Evolutionary conservation across 257 asterid genomes (phyloP), one percentile per base, ranked within the genome.

Genomic region (Scutellaria baicalensis): DNA sequence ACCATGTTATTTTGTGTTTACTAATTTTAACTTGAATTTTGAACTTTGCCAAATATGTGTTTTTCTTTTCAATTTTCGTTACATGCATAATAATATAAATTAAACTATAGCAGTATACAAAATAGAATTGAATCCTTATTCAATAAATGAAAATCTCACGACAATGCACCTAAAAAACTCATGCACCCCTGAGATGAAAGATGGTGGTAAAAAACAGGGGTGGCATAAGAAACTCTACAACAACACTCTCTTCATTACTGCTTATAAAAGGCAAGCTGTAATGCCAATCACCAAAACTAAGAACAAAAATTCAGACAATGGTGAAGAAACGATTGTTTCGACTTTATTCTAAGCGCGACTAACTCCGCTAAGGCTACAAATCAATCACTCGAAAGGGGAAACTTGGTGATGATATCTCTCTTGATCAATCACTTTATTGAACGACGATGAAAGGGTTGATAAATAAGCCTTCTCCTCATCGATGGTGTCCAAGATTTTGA

Each of bases 401-500:
- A 8, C 69, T 20, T 33, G 74, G 39, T 10, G 69, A 44, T 21
- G 73, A 50, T 54, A 51, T 72, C 69, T 65, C 49, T 76, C 77
- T 6, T 10, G 52, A 39, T 69, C 71, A 6, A 63, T 36, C 11
- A 50, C 43, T 52, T 33, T 55, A 52, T 20, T 44, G 3, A 8
- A 27, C 3, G 71, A 50, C 3, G 83, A 55, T 5, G 80, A 76
- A 55, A 66, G 20, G 18, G 73, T 9, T 1, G 85, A 74, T 48
- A 76, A 69, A 49, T 75, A 84, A 49, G 81, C 80, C 77, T 83
- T 88, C 51, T 87, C 91, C 61, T 85, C 94, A 33, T 81, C 64
- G 61, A 87, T 78, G 61, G 94, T 87, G 61, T 83, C 91, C 82
- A 85, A 45, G 14, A 58, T 76, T 59, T 70, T 83, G 9, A 69